Evolutionary conservation across 148 eudicot genomes (phyloP).

Genomic region (Rhododendron mucronatum): DNA sequence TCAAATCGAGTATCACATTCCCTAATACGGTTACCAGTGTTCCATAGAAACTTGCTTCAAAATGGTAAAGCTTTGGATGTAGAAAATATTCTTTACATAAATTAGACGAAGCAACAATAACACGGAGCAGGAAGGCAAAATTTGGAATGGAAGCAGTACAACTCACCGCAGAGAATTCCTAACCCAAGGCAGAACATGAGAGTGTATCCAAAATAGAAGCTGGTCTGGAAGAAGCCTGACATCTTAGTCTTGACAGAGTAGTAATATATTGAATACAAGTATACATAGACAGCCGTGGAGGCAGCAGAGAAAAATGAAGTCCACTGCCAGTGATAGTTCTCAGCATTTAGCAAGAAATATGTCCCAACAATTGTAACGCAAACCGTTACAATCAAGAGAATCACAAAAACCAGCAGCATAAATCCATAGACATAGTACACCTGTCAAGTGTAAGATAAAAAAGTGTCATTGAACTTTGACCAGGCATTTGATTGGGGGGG

Average conservation of each 20-base stretch:
- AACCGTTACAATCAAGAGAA: slow-evolving; percentile 80
- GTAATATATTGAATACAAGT: slow-evolving; percentile 83
- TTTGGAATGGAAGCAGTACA: background rate
- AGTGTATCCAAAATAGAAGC: slow-evolving; percentile 92
- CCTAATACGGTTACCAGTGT: background rate
- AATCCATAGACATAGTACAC: slow-evolving; percentile 94
- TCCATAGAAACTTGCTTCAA: background rate
- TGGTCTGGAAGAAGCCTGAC: slow-evolving; percentile 98
- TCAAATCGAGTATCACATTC: background rate
- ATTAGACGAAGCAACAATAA: background rate
- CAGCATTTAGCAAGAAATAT: slow-evolving; percentile 93
- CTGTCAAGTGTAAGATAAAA: slow-evolving; percentile 31
- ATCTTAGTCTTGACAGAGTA: slow-evolving; percentile 87
- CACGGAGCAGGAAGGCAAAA: background rate
- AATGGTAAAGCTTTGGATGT: background rate
- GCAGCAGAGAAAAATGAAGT: slow-evolving; percentile 91
- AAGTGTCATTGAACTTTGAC: background rate
- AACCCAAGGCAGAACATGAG: slow-evolving; percentile 85
- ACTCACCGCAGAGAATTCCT: slow-evolving; percentile 83
- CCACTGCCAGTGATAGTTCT: slow-evolving; percentile 98
- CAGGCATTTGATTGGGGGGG: background rate
- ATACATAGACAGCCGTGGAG: slow-evolving; percentile 83
- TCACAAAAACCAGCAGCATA: slow-evolving; percentile 88
- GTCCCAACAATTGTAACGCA: slow-evolving; percentile 98
- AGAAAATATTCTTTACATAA: background rate